Conservation (phyloP, 163 green algal genomes). For the Chlorella variabilis region DNA sequence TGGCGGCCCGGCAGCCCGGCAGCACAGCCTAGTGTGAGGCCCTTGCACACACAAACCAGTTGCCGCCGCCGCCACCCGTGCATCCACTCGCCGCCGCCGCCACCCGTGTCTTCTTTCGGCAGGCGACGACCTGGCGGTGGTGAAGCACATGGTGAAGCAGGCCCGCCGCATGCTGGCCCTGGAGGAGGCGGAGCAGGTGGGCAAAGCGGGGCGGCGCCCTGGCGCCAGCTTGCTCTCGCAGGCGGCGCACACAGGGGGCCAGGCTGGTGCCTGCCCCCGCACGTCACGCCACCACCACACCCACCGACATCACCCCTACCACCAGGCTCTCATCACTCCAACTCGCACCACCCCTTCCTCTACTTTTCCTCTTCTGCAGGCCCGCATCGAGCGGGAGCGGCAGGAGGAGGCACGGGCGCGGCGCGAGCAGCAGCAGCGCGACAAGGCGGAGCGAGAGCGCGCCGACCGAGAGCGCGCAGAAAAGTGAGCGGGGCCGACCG, state of each 20-base stretch:
- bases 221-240: too few relatives aligned
- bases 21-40: too few relatives aligned
- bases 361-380: too few relatives aligned
- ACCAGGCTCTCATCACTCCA: too few relatives aligned
- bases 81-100: too few relatives aligned
- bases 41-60: too few relatives aligned
- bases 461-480: conserved; percentile 49
- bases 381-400: conserved; percentile 46
- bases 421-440: conserved; percentile 56
- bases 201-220: conserved; percentile 4
- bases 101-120: background rate
- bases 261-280: too few relatives aligned
- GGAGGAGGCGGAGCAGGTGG: conserved; percentile 58
- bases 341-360: background rate
- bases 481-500: conserved; percentile 25
- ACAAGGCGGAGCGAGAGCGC: conserved; percentile 53
- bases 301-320: too few relatives aligned
- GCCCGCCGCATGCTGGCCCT: conserved; percentile 50
- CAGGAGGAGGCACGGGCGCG: conserved; percentile 56
- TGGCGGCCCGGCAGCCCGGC: too few relatives aligned
- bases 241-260: too few relatives aligned
- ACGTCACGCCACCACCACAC: too few relatives aligned
- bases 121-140: conserved; percentile 47
- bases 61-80: too few relatives aligned
- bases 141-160: conserved; percentile 45